Conservation (phyloP, 441 rosid genomes). For the Cnidoscolus chayamansa region DNA sequence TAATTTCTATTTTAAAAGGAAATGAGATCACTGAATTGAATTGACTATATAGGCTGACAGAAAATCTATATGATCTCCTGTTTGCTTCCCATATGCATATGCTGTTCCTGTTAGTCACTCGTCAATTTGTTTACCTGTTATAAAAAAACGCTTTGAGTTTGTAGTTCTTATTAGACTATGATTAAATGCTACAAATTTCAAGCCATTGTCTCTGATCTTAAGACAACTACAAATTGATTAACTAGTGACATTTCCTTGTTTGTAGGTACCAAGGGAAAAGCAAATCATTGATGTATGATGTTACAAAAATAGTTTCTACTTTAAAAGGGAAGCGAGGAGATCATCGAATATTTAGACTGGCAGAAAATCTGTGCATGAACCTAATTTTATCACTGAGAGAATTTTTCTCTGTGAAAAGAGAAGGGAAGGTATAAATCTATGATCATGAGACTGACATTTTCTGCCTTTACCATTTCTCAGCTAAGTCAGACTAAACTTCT, state of each 20-base stretch:
- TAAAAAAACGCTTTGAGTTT: neutral
- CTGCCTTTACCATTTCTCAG: slow-evolving; percentile 14
- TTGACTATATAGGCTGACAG: too few relatives aligned
- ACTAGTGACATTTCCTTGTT: slow-evolving; percentile 19
- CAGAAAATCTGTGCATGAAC: slow-evolving; percentile 94
- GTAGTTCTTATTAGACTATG: neutral
- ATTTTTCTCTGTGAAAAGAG: slow-evolving; percentile 84
- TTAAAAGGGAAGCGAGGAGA: slow-evolving; percentile 92
- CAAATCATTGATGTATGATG: slow-evolving; percentile 91
- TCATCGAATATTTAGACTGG: slow-evolving; percentile 89
- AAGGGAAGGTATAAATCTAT: slow-evolving; percentile 64
- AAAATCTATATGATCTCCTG: neutral
- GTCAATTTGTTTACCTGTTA: neutral
- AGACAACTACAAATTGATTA: neutral
- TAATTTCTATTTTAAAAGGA: too few relatives aligned
- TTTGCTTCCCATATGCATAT: neutral
- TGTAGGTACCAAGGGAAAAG: slow-evolving; percentile 92
- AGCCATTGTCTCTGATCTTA: neutral
- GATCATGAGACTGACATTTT: slow-evolving; percentile 15
- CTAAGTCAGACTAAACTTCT: slow-evolving; percentile 19
- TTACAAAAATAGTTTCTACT: slow-evolving; percentile 86
- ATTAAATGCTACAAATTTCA: slow-evolving; percentile 11
- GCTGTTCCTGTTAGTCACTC: too few relatives aligned
- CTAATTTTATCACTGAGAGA: slow-evolving; percentile 88
- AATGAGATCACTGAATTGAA: too few relatives aligned